Evolutionary conservation across 1,284 basidiomycete species (phyloP), one percentile per base, ranked within the genome.

Genomic region (Ustilago loliicola): DNA sequence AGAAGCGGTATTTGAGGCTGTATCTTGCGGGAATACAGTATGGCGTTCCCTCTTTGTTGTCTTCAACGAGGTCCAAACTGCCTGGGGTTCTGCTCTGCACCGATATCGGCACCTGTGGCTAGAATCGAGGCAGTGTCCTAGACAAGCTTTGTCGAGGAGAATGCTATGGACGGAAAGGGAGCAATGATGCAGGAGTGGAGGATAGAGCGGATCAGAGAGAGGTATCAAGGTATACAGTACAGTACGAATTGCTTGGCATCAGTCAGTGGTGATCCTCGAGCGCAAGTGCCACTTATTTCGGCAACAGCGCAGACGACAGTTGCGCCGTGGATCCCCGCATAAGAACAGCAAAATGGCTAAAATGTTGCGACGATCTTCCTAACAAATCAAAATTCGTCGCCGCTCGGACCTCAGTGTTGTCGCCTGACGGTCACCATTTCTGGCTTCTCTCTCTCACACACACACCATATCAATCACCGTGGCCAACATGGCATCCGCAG

Each of bases 401-500:
- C 15, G 25, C 25, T 50, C 48, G 48, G 48, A 50, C 48, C 48
- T 45, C 10, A 45, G n/a, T 7, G 25, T 50, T 2, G n/a, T 45
- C n/a, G 21, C n/a, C 15, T 45, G n/a, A n/a, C 15, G 34, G n/a
- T 45, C 42, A 27, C n/a, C 25, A 4, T 50, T 50, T 50, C 25
- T 27, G 27, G 13, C 19, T 27, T 15, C 29, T 9, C 27, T 27
- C 6, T 29, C 29, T 7, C 8, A 25, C 27, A 21, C 11, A 42
- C 34, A 40, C 56, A 58, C 42, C 56, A 58, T n/a, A n/a, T n/a
- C 56, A 34, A n/a, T 23, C 32, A 17, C 30, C 30, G 15, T n/a
- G 21, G 4, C 29, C 19, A 65, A 4, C 6, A 62, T 66, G 59
- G 32, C 63, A 8, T 66, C 63, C 9, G 29, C 42, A 59, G 47